These are phyloP conservation scores for Lactarius vividus DNA, from an alignment of 768 basidiomycete species.

Conservation along the genomic window DNA sequence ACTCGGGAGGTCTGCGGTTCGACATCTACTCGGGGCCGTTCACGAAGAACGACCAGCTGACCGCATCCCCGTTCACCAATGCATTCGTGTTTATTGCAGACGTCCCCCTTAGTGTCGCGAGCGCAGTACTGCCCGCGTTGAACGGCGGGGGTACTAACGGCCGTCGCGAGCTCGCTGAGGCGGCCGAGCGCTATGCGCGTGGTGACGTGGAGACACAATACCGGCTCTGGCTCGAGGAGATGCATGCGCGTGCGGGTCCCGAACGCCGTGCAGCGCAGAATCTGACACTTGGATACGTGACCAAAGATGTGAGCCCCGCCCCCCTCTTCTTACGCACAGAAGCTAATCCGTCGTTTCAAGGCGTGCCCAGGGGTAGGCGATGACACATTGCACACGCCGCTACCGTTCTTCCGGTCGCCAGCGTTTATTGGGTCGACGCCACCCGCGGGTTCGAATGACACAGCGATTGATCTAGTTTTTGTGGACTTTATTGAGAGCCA, in stretches of 20 bases:
- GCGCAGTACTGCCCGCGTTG: constrained; percentile 49
- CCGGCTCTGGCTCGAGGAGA: constrained; percentile 56
- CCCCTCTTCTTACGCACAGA: not conserved
- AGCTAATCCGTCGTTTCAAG: constrained; percentile 33
- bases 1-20: constrained; percentile 65
- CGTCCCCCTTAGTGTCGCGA: constrained; percentile 50
- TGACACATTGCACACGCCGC: constrained; percentile 61
- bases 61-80: constrained; percentile 67
- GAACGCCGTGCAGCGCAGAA: constrained; percentile 45
- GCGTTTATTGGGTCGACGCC: constrained; percentile 57
- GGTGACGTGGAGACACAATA: constrained; percentile 54
- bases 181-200: constrained; percentile 41
- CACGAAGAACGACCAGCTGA: constrained; percentile 79
- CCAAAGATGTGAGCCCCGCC: constrained; percentile 50
- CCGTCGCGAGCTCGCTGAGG: constrained; percentile 34
- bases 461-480: constrained; percentile 72
- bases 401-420: constrained; percentile 54
- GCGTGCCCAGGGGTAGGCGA: constrained; percentile 74
- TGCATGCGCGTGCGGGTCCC: constrained; percentile 42
- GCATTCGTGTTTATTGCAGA: constrained; percentile 60
- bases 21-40: constrained; percentile 68
- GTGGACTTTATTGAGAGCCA: constrained; percentile 61
- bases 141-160: constrained; percentile 46
- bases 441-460: constrained; percentile 48
- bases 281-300: constrained; percentile 74